Evolutionary conservation across 2,329 filamentous ascomycete genomes (phyloP), one percentile per base, ranked within the genome.

Genomic region (Fusarium sp.): DNA sequence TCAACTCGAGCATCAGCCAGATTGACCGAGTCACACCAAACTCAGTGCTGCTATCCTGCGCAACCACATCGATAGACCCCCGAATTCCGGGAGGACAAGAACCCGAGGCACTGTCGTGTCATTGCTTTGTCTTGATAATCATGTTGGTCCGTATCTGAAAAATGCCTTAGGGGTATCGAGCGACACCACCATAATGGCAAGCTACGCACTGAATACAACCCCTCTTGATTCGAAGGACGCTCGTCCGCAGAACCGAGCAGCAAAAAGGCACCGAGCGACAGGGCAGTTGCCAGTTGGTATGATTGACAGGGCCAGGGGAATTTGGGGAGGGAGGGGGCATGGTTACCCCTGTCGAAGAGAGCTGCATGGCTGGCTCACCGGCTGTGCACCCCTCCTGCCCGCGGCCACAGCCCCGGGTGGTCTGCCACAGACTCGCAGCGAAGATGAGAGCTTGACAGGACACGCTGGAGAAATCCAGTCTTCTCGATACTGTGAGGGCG

Each of bases 331-430:
- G 60, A 28, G 44, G 49, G 39, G 53, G 42, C 56, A 52, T 51
- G 42, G 39, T 45, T 55, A 73, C 63, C 68, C 70, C 66, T 71
- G 66, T 64, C 57, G 59, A 62, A 49, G 43, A 62, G 56, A 34
- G 36, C 59, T 71, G 70, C 66, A 71, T 67, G 48, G 57, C 64
- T 62, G 56, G 62, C 68, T 73, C 70, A 72, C 70, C 68, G 70
- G 70, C 67, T 64, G 57, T 56, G 63, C 43, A 58, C 64, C 56
- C 65, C 46, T 62, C 45, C 51, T 45, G 56, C 50, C 68, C 67
- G 50, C 40, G 65, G 65, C 65, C 65, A 65, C 65, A 68, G 65
- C 47, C 55, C 65, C 34, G 65, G 65, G 55, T 52, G 60, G 65
- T 47, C 45, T 50, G 52, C 43, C 28, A 53, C 42, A 36, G 20